Base-by-base conservation (phyloP, 2,329 filamentous ascomycete genomes). In the Pyricularia pennisetigena region DNA sequence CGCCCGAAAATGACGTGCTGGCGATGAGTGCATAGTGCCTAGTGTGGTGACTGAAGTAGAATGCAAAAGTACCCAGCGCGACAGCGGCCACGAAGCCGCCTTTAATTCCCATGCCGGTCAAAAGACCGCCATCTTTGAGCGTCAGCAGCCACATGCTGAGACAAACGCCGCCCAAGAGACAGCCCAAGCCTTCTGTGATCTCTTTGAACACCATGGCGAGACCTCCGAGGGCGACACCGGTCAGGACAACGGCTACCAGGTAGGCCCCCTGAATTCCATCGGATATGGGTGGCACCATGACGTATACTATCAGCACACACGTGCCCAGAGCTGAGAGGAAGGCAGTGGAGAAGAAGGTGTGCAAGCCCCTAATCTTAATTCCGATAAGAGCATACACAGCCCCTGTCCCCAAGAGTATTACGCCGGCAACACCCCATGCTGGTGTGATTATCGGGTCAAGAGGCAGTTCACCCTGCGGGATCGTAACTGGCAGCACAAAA, bases 121-220 rank as follows among this genome's bases (percentile, higher is more conserved):
- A 82, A 41, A 97, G 81, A 0, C 94, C 93, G 7, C 93, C 94
- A 0, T 88, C 83, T 68, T 88, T 89, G 62, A 97, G 79, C 28
- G 89, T 89, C 64, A 97, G 82, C 67, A 98, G 82, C 94, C 94
- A 98, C 93, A 97, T 97, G 75, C 89, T 88, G 8, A 95, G 75
- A 71, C 89, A 93, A 76, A 95, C 97, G 0, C 93, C 93, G 29
- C 93, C 93, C 0, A 97, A 82, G n/a, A 94, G 81, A 75, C 92
- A 97, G 2, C 91, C 92, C n/a, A 97, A 80, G 7, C 86, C 84
- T 68, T 93, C 90, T 0, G 92, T 93, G 63, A 97, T 82, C 73
- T 97, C 93, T 68, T 88, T 86, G 79, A 97, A 97, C 12, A 97
- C 82, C 9, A 93, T 83, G 0, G 93, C 87, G 3, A 89, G 80